These are phyloP conservation scores for Kodamaea leandrae DNA, from an alignment of 805 yeast genomes.

Conservation along the genomic window DNA sequence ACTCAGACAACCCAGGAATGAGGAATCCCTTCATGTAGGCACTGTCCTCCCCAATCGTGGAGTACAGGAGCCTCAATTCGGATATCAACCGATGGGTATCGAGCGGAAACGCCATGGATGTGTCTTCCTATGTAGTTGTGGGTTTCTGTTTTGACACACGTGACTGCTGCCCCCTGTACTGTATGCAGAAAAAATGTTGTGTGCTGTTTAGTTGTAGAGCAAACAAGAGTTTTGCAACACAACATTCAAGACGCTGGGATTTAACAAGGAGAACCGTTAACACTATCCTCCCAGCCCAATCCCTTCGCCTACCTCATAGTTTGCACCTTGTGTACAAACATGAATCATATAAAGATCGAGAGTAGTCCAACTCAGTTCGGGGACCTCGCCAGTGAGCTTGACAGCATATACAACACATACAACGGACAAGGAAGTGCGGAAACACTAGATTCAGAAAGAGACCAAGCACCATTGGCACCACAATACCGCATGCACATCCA, in stretches of 20 bases:
- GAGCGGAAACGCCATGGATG: conserved; percentile 38
- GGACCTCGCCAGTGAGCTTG: conserved; percentile 24
- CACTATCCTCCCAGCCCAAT: not conserved
- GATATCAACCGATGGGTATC: conserved; percentile 30
- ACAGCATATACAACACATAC: conserved; percentile 23
- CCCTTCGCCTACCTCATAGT: no score
- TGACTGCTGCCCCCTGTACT: conserved; percentile 1
- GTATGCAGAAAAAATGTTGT: conserved; percentile 1
- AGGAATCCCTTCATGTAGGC: conserved; percentile 13
- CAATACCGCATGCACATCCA: conserved; percentile 6
- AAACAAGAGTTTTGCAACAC: conserved; percentile 1
- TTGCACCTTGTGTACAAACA: not conserved
- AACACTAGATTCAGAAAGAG: conserved; percentile 26
- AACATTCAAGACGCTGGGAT: not conserved
- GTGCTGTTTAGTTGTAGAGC: conserved; percentile 4
- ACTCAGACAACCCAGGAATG: conserved; percentile 14
- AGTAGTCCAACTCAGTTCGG: conserved; percentile 9
- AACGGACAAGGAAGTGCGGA: conserved; percentile 21
- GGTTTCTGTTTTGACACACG: not conserved
- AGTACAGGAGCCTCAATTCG: conserved; percentile 27
- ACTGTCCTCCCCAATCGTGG: conserved; percentile 23
- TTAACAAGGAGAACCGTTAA: not conserved
- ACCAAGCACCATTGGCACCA: conserved; percentile 15
- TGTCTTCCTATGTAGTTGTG: not conserved
- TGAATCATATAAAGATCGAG: conserved; percentile 1